Evolutionary conservation across 2,329 filamentous ascomycete genomes (phyloP), one percentile per base, ranked within the genome.

Genomic region (Aspergillus sergii): DNA sequence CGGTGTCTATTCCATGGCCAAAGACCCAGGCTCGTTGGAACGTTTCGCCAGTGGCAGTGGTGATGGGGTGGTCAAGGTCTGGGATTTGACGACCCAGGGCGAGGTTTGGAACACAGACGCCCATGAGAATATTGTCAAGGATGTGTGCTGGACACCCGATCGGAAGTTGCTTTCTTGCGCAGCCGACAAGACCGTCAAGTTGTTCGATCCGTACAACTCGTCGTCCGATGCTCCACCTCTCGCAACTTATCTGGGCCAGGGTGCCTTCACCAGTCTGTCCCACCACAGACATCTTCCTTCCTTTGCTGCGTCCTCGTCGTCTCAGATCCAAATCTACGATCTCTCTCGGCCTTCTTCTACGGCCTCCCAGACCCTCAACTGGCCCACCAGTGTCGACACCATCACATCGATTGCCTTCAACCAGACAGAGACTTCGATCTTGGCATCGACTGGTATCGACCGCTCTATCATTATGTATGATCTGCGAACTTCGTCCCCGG

Each of bases 101-200:
- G 90, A 95, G 75, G 84, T 90, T 55, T 94, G 91, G 89, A 85
- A 91, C 71, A 86, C 86, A 3, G 88, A 91, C 66, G 94, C 93
- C 28, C 96, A 99, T 76, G 92, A 97, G 71, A 96, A 96, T 70
- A 90, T 97, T 51, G 92, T 98, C 70, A 97, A 96, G 82, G 91
- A 91, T 16, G 84, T 97, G 75, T 91, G 89, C 70, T 99, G 94
- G 91, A 97, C 93, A 3, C 86, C 88, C 51, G 92, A 96, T 71
- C 87, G 89, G 73, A 94, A 93, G 75, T 83, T 98, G 16, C 82
- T 98, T 54, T 94, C 92, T 1, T 97, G 94, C 75, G 93, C 91
- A 7, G 89, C 88, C 64, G 95, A 99, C 79, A 88, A 89, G 69
- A 91, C 92, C 4, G 87, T 98, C 73, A 97, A 98, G 78, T 83